Conservation (phyloP, 208 protist species). For the Zelonia costaricensis region DNA sequence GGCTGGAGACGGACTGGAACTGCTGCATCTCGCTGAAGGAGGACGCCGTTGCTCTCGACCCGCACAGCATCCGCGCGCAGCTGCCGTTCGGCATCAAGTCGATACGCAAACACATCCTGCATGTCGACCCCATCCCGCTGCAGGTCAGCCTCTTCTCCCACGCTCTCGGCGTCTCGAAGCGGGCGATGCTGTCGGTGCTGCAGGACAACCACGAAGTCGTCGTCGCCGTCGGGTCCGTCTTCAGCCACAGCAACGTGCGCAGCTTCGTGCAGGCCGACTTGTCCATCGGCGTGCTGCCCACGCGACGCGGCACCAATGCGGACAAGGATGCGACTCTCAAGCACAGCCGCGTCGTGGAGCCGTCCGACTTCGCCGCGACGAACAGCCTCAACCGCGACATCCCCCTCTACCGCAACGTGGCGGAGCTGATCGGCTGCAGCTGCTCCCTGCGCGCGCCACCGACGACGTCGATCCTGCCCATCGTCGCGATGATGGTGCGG, state of each 20-base stretch:
- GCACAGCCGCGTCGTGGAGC: slow-evolving; percentile 67
- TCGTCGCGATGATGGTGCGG: slow-evolving; percentile 81
- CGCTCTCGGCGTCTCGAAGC: slow-evolving; percentile 75
- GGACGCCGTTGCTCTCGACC: slow-evolving; percentile 80
- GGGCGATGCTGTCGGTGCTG: slow-evolving; percentile 92
- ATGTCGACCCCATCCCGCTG: slow-evolving; percentile 94
- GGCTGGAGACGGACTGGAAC: slow-evolving; percentile 96
- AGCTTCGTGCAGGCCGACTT: slow-evolving; percentile 93
- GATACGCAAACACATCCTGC: slow-evolving; percentile 92
- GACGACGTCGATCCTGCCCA: slow-evolving; percentile 76
- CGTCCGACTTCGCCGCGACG: slow-evolving; percentile 62
- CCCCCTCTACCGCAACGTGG: slow-evolving; percentile 81
- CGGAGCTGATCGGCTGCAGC: slow-evolving; percentile 81
- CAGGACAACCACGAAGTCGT: slow-evolving; percentile 95
- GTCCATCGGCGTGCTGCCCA: slow-evolving; percentile 87
- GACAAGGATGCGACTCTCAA: slow-evolving; percentile 68
- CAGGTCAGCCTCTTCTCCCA: slow-evolving; percentile 95
- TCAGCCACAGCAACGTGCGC: slow-evolving; percentile 92
- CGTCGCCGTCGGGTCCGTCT: slow-evolving; percentile 88
- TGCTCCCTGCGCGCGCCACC: slow-evolving; percentile 77
- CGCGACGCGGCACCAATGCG: slow-evolving; percentile 58
- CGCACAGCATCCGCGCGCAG: slow-evolving; percentile 89
- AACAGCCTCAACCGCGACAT: slow-evolving; percentile 71
- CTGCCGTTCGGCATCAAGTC: slow-evolving; percentile 93
- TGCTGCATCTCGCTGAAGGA: slow-evolving; percentile 94